Evolutionary conservation across 805 yeast genomes (phyloP), one percentile per base, ranked within the genome.

Genomic region (Wickerhamomyces alni): DNA sequence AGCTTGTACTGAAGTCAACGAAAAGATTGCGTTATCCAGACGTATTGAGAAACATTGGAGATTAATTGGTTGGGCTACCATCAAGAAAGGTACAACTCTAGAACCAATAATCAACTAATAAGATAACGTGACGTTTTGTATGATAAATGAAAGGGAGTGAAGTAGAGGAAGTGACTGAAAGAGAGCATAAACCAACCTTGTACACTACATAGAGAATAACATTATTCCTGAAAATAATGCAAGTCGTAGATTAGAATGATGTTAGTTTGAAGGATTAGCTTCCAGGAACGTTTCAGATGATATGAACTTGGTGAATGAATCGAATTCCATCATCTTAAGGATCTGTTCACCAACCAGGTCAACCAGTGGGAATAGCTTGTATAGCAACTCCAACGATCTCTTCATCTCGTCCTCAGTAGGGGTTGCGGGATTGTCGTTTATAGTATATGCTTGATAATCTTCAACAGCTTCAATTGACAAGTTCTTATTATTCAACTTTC

Each of bases 21-120:
- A 93, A 72, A 91, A 93, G 82, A 91, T 93, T 65, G 99, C 99
- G 30, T 73, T 93, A 60, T 88, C 97, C 33, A 86, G 99, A 77
- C 89, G 99, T 78, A 93, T 93, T 57, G 99, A 93, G 64, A 91
- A 91, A 79, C 99, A 93, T 67, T 93, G 97, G 96, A 93, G 99
- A 77, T 76, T 93, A 64, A 93, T 93, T 70, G 99, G 99, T 57
- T 93, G 99, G 99, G 99, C 99, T 55, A 88, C 96, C 37, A 91
- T 89, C 63, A 85, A 85, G 69, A 87, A 86, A 69, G 96, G 96
- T 68, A 82, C 89, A 45, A 82, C 89, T 42, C 75, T 85, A 62
- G 94, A 85, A 59, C 93, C 93, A 53, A 68, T 80, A 38, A 62
- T 47, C 58, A 58, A 52, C 38, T 42, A 39, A 27, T 5, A 26